Percentiles rank a stretch among this genome's conserved stretches.
phyloP scores from a whole-genome alignment of 768 basidiomycete species.

The Leccinum imitatum region DNA sequence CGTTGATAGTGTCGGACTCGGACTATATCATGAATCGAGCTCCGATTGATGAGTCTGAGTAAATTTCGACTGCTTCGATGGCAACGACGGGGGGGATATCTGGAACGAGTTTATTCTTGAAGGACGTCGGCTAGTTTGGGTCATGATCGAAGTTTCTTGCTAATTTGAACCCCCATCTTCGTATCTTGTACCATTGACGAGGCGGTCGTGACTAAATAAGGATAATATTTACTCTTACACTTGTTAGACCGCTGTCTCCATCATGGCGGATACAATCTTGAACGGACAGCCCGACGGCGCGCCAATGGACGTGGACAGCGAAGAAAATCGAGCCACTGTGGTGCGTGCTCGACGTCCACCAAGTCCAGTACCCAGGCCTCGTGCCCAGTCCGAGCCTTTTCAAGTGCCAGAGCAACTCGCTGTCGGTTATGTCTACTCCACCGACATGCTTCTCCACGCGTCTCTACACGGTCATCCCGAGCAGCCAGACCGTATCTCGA shows the following conservation, averaged over 20 bases:
- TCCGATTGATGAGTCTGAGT: not conserved
- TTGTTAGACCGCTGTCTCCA: not conserved
- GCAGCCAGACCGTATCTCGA: constrained; percentile 70
- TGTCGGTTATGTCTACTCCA: constrained; percentile 86
- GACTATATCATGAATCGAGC: not conserved
- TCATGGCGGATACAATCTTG: constrained; percentile 9
- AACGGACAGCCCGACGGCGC: constrained; percentile 22
- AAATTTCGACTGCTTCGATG: not conserved
- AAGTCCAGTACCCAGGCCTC: constrained; percentile 19
- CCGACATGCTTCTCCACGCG: constrained; percentile 84
- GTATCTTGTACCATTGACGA: not conserved
- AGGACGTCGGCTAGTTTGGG: not conserved
- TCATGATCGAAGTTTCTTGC: not conserved
- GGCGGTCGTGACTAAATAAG: not conserved
- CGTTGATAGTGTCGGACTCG: not conserved
- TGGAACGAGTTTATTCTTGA: not conserved
- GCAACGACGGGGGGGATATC: not conserved
- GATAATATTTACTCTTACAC: not conserved
- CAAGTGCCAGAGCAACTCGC: constrained; percentile 24
- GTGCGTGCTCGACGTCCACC: constrained; percentile 14
- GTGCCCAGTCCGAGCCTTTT: constrained; percentile 35
- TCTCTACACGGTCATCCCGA: constrained; percentile 74
- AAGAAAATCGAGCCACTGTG: constrained; percentile 8
- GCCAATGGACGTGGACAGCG: constrained; percentile 31
- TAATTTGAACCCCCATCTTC: too few relatives aligned